Base-by-base conservation (phyloP, 768 basidiomycete genomes). In the Strobilomyces dryophilus region DNA sequence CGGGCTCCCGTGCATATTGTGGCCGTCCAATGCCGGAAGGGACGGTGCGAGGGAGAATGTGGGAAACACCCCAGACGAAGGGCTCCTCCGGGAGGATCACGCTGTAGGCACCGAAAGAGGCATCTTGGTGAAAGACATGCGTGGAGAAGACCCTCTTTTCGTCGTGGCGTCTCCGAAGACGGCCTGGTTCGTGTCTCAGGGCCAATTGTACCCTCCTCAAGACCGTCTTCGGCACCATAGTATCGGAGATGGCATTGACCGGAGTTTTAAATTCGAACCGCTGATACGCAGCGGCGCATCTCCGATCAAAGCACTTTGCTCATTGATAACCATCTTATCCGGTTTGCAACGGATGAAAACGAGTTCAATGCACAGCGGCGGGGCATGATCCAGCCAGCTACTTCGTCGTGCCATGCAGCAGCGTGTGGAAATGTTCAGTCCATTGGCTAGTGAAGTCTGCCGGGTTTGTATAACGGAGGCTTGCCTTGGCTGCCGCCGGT, bases 71-170 rank as follows among this genome's bases (percentile, higher is more conserved):
- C 66, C 79, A 81, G 17, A 83, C 71, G 52, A 77, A 82, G 0
- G 85, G 85, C 58, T 88, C 85, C 20, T 75, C 64, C 1, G 85
- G 87, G 12, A 88, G 72, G 47, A 89, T 82, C 31, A 88, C 68
- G 45, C 71, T 73, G 71, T 86, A 88, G 20, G 61, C 59, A 15
- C 84, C 83, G 52, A 79, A 81, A 56, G 74, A 68, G 42, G 51
- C 53, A 4, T 50, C 52, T 39, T 62, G 57, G 5, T 55, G 49
- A 6, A 29, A n/a, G 17, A 43, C 14, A 5, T 17, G 31, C 11
- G 43, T 41, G 0, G 58, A 60, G 37, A 60, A n/a, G 17, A 39
- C 43, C 18, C 26, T 11, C 32, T 17, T 6, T 29, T 18, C 5
- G 8, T 21, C 20, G 8, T 21, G 32, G 12, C 45, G n/a, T 29